Evolutionary conservation across 805 yeast genomes (phyloP), one percentile per base, ranked within the genome.

Genomic region (Starmerella sp.): DNA sequence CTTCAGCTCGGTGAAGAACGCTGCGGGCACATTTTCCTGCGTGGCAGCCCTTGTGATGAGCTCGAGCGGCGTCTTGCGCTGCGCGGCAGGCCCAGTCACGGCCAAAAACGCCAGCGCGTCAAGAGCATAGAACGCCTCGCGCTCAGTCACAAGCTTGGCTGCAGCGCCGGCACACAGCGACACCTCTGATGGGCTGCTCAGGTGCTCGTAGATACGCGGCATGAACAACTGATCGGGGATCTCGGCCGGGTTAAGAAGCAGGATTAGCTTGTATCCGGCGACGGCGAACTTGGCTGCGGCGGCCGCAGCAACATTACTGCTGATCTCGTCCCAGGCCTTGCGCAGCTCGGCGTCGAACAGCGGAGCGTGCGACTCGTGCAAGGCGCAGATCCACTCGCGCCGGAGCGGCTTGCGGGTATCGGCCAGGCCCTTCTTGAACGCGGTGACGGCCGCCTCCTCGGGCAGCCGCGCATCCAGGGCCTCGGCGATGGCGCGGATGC

Each of bases 401-500:
- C 84, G 77, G 29, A 86, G 67, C 35, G 77, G 77, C 11, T 76
- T 68, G 60, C 85, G 86, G 62, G 84, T 76, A 39, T 86, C 90
- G 13, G 69, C 65, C 13, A 88, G 69, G 0, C 96, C 96, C 15
- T 73, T 68, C n/a, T 67, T 69, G 35, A 86, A 66, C 1, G 64
- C 59, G 13, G 42, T 53, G 1, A 61, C 53, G 29, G 63, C 57
- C 11, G 48, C 3, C 11, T 38, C 28, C 17, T 61, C 57, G n/a
- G 56, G 51, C 1, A 61, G 56, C 28, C 71, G 57, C 2, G 70
- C 50, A 10, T 66, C 62, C 10, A 80, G 75, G 0, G 84, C 76
- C 8, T 69, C 66, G 6, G 83, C 71, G 55, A 81, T 71, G 4
- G 73, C 70, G 3, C 70, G 56, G 41, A 89, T 71, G 0, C 86